Conservation (phyloP, 768 basidiomycete genomes). For the Phlegmacium glaucopus region DNA sequence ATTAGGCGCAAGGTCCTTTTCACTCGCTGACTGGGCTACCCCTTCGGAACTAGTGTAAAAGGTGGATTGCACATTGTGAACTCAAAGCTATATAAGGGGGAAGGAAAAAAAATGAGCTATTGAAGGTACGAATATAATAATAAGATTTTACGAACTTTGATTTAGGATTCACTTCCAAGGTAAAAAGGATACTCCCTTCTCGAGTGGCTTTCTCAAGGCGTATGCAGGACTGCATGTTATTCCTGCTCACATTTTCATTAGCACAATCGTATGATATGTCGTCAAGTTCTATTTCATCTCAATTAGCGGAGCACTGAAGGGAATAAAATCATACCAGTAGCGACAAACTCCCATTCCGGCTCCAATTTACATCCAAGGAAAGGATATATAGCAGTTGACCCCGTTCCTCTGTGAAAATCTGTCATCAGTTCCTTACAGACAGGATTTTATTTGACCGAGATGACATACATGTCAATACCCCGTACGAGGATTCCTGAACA, state of each 20-base stretch:
- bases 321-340: constrained; percentile 60
- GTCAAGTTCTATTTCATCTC: constrained; percentile 65
- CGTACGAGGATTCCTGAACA: constrained; percentile 25
- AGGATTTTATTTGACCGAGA: neutral
- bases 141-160: constrained; percentile 8
- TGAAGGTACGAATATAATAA: neutral
- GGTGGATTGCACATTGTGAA: constrained; percentile 99
- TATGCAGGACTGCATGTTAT: constrained; percentile 53
- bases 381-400: constrained; percentile 88
- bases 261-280: constrained; percentile 55
- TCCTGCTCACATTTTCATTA: constrained; percentile 49
- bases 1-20: constrained; percentile 64
- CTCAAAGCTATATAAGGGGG: too few species aligned
- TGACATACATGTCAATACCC: constrained; percentile 72
- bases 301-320: neutral
- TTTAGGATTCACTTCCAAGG: constrained; percentile 22
- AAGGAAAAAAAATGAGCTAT: too few species aligned
- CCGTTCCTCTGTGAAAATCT: constrained; percentile 69
- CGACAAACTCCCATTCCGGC: constrained; percentile 56
- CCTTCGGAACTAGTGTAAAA: constrained; percentile 78
- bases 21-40: constrained; percentile 49
- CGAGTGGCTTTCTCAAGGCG: constrained; percentile 35
- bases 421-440: neutral
- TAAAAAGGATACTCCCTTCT: constrained; percentile 44
- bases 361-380: constrained; percentile 61